Conservation (phyloP, 108 stramenopile species). For the Nitzschia sp. region DNA sequence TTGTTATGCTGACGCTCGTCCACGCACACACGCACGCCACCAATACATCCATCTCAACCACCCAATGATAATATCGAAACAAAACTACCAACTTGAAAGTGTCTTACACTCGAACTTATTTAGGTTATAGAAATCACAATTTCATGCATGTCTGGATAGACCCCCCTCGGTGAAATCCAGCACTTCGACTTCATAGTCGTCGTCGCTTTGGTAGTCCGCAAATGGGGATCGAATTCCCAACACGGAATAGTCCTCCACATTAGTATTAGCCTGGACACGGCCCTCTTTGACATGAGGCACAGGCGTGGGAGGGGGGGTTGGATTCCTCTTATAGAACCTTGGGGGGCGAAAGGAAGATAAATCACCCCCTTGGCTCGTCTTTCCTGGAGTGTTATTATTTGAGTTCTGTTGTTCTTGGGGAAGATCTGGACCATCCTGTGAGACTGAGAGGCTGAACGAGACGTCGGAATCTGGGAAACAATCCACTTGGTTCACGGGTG, state of each 20-base stretch:
- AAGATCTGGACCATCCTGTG: not conserved
- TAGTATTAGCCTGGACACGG: too few species aligned
- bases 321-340: not conserved
- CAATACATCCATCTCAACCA: too few species aligned
- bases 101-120: too few species aligned
- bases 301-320: not conserved
- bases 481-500: not conserved
- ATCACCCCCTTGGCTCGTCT: too few species aligned
- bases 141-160: too few species aligned
- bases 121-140: too few species aligned
- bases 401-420: too few species aligned
- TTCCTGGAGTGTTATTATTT: not conserved
- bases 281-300: too few species aligned
- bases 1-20: too few species aligned
- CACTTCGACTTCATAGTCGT: not conserved
- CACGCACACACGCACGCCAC: too few species aligned
- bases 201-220: not conserved
- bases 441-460: not conserved
- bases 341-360: constrained; percentile 1
- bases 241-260: not conserved
- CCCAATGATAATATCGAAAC: too few species aligned
- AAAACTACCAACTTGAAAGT: too few species aligned
- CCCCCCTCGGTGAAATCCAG: not conserved
- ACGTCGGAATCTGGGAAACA: not conserved
- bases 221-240: not conserved